These are phyloP conservation scores for Hortiboletus flavorubellus DNA, from an alignment of 768 basidiomycete genomes.

Conservation along the genomic window DNA sequence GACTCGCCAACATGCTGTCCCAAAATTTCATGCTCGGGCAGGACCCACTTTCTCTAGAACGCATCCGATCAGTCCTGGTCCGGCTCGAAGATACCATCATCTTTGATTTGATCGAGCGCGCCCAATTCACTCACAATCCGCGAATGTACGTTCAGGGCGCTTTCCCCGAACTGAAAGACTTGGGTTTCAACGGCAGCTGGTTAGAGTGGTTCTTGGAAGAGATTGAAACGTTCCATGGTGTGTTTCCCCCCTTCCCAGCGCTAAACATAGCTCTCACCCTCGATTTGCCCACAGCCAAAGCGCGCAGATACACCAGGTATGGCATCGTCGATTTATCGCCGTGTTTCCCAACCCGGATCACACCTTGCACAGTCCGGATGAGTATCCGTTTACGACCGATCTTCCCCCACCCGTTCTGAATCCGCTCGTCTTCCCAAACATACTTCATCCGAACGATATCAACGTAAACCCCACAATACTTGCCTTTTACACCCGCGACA, in stretches of 20 bases:
- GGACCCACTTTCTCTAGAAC: slow-evolving; percentile 83
- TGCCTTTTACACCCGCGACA: slow-evolving; percentile 81
- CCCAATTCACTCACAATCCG: slow-evolving; percentile 93
- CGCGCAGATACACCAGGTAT: slow-evolving; percentile 90
- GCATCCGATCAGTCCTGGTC: slow-evolving; percentile 81
- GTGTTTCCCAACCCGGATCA: neutral
- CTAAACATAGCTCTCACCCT: slow-evolving; percentile 3
- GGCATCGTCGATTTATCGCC: slow-evolving; percentile 1
- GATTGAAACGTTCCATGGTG: slow-evolving; percentile 93
- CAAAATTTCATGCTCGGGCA: slow-evolving; percentile 65
- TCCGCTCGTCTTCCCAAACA: slow-evolving; percentile 66
- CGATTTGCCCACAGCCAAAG: slow-evolving; percentile 67
- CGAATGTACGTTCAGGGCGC: slow-evolving; percentile 79
- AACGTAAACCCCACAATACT: slow-evolving; percentile 88
- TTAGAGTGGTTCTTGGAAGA: slow-evolving; percentile 97
- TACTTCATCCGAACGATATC: slow-evolving; percentile 74
- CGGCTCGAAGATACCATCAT: slow-evolving; percentile 99
- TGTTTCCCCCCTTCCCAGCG: slow-evolving; percentile 28
- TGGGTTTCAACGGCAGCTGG: slow-evolving; percentile 85
- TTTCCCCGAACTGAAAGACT: slow-evolving; percentile 71
- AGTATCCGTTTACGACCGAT: slow-evolving; percentile 87
- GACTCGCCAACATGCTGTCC: slow-evolving; percentile 41
- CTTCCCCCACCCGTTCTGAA: slow-evolving; percentile 83
- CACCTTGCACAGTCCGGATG: slow-evolving; percentile 74
- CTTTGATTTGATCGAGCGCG: slow-evolving; percentile 94